A percentile compares a stretch with the other conserved stretches of the same genome.
Evolutionary conservation across 2,329 filamentous ascomycete species (phyloP).

Genomic region (Diplodia scrobiculata): DNA sequence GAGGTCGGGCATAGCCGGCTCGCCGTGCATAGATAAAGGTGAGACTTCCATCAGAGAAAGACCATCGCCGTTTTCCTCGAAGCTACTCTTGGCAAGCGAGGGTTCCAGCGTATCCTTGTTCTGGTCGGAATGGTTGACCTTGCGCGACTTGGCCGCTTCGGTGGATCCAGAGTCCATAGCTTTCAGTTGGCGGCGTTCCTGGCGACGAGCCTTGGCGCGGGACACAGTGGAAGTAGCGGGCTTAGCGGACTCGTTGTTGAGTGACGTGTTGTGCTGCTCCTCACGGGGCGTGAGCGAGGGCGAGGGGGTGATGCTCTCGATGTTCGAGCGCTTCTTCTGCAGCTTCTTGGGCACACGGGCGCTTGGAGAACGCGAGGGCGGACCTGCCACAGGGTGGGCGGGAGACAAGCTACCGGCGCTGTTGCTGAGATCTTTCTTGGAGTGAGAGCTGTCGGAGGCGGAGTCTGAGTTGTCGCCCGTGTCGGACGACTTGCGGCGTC

Average conservation of each 20-base stretch:
- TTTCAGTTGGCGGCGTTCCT: constrained; percentile 2
- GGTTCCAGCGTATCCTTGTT: background rate
- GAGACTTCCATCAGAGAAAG: background rate
- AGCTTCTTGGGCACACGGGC: constrained; percentile 13
- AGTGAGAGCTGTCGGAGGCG: background rate
- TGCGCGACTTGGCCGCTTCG: background rate
- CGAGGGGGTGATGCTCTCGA: background rate
- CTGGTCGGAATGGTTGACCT: background rate
- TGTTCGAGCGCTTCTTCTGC: background rate
- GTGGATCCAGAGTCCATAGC: background rate
- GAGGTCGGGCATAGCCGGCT: background rate
- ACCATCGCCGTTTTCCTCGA: background rate
- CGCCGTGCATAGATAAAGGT: background rate
- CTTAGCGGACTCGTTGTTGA: background rate
- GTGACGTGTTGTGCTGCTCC: background rate
- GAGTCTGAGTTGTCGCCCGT: background rate
- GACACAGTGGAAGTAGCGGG: background rate
- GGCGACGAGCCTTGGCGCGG: background rate
- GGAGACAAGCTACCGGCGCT: background rate
- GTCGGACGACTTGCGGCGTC: constrained; percentile 6
- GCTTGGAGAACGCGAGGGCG: background rate
- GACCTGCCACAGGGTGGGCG: background rate
- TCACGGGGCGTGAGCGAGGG: background rate
- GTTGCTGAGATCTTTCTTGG: background rate
- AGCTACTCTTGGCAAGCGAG: background rate